Conservation (phyloP, 805 yeast species). For the Saccharomycopsis amapae region DNA sequence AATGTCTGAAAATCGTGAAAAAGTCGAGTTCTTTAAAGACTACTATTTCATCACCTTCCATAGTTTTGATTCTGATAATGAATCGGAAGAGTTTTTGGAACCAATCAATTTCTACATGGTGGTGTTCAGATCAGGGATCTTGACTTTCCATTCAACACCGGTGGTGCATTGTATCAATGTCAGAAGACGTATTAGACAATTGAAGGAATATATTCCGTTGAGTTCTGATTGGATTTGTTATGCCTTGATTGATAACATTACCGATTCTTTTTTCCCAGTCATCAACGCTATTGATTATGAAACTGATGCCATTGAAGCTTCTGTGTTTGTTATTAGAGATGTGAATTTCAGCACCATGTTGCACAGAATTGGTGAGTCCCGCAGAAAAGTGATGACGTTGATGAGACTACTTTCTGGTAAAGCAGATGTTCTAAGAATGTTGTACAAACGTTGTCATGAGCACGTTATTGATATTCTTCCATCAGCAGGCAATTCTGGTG, state of each 20-base stretch:
- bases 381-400: slow-evolving; percentile 87
- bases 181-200: slow-evolving; percentile 55
- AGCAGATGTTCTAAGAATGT: slow-evolving; percentile 94
- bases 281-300: slow-evolving; percentile 52
- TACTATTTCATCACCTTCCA: slow-evolving; percentile 96
- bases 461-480: background rate
- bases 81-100: slow-evolving; percentile 75
- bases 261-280: slow-evolving; percentile 58
- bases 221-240: slow-evolving; percentile 61
- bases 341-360: slow-evolving; percentile 72
- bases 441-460: slow-evolving; percentile 91
- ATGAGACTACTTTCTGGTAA: slow-evolving; percentile 86
- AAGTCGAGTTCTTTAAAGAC: slow-evolving; percentile 83
- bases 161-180: slow-evolving; percentile 58
- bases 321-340: slow-evolving; percentile 75
- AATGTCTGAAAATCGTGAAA: slow-evolving; percentile 95
- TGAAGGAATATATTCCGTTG: slow-evolving; percentile 52
- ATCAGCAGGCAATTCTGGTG: background rate
- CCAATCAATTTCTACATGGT: slow-evolving; percentile 56
- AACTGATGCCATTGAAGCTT: slow-evolving; percentile 64
- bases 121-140: slow-evolving; percentile 52
- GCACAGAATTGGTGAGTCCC: slow-evolving; percentile 76
- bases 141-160: slow-evolving; percentile 54
- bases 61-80: slow-evolving; percentile 82
- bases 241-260: slow-evolving; percentile 58